A percentile compares a stretch with the other conserved stretches of the same genome.
Conservation (phyloP, 2,329 filamentous ascomycete genomes). For the Verticillium isaacii region DNA sequence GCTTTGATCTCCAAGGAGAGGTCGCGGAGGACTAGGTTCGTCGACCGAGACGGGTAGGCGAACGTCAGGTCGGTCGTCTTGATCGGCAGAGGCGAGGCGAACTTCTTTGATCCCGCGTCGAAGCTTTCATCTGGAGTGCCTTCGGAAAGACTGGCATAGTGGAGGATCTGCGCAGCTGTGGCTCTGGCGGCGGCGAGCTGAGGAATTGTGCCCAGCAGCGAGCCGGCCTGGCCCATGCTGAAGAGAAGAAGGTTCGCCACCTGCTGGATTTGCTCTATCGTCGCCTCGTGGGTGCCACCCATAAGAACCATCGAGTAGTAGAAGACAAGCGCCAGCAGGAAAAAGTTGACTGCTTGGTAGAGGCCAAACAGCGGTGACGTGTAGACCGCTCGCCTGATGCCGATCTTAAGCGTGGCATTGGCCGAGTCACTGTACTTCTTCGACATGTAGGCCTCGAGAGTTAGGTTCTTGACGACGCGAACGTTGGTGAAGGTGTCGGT, state of each 20-base stretch:
- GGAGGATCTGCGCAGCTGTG: slow-evolving; percentile 68
- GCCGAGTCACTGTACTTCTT: slow-evolving; percentile 54
- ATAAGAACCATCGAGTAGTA: slow-evolving; percentile 73
- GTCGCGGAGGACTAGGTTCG: slow-evolving; percentile 51
- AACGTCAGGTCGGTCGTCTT: slow-evolving; percentile 56
- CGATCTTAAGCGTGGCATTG: slow-evolving; percentile 49
- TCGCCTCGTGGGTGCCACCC: slow-evolving; percentile 34
- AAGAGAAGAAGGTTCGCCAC: slow-evolving; percentile 84
- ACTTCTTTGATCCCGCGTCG: slow-evolving; percentile 2
- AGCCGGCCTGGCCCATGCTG: slow-evolving; percentile 67
- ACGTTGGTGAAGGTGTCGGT: slow-evolving; percentile 76
- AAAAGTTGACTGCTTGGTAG: slow-evolving; percentile 67
- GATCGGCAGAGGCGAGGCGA: slow-evolving; percentile 37
- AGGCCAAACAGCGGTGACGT: slow-evolving; percentile 71
- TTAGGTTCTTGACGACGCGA: slow-evolving; percentile 70
- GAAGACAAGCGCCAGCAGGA: slow-evolving; percentile 74
- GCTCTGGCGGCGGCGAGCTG: slow-evolving; percentile 73
- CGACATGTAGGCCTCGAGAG: slow-evolving; percentile 67
- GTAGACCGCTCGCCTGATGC: slow-evolving; percentile 60
- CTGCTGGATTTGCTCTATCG: slow-evolving; percentile 58
- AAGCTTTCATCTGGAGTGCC: slow-evolving; percentile 38
- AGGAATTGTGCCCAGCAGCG: slow-evolving; percentile 69
- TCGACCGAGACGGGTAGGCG: slow-evolving; percentile 59
- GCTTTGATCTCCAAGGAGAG: slow-evolving; percentile 61
- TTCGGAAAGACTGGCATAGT: slow-evolving; percentile 57